These are phyloP conservation scores for Talaromyces verruculosus DNA, from an alignment of 2,329 filamentous ascomycete genomes.

Conservation along the genomic window DNA sequence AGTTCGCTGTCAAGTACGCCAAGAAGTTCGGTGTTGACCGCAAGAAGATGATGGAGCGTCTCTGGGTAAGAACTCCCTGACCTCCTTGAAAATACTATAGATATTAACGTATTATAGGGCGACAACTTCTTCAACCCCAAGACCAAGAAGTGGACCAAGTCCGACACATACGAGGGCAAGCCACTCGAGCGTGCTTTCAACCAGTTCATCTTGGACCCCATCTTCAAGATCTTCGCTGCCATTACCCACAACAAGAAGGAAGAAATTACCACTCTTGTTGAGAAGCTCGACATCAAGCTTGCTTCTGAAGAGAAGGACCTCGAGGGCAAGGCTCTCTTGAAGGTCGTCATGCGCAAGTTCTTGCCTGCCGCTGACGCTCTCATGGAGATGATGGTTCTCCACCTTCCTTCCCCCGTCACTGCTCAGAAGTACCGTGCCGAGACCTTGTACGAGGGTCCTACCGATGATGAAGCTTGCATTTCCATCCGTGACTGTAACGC, in stretches of 20 bases:
- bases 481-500: constrained; percentile 98
- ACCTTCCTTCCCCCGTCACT: constrained; percentile 92
- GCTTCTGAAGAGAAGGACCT: constrained; percentile 80
- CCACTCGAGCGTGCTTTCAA: constrained; percentile 96
- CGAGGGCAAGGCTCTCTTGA: constrained; percentile 96
- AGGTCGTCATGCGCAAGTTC: constrained; percentile 98
- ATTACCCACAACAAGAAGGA: constrained; percentile 99
- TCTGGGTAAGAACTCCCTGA: constrained; percentile 60
- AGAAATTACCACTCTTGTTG: constrained; percentile 75
- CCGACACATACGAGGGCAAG: constrained; percentile 78
- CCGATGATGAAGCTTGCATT: constrained; percentile 87
- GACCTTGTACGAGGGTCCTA: constrained; percentile 97
- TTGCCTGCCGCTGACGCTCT: constrained; percentile 96
- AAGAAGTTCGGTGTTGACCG: constrained; percentile 99
- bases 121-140: constrained; percentile 99
- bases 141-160: constrained; percentile 99
- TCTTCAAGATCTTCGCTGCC: constrained; percentile 96
- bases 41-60: constrained; percentile 99
- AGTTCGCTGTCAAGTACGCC: constrained; percentile 93
- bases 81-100: not conserved
- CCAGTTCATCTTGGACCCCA: constrained; percentile 98
- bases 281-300: constrained; percentile 96
- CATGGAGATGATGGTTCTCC: constrained; percentile 99
- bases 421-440: constrained; percentile 98
- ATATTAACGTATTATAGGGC: constrained; percentile 52